phyloP scores from a whole-genome alignment of 2,329 filamentous ascomycete genomes.

The Trichoderma asperellum region DNA sequence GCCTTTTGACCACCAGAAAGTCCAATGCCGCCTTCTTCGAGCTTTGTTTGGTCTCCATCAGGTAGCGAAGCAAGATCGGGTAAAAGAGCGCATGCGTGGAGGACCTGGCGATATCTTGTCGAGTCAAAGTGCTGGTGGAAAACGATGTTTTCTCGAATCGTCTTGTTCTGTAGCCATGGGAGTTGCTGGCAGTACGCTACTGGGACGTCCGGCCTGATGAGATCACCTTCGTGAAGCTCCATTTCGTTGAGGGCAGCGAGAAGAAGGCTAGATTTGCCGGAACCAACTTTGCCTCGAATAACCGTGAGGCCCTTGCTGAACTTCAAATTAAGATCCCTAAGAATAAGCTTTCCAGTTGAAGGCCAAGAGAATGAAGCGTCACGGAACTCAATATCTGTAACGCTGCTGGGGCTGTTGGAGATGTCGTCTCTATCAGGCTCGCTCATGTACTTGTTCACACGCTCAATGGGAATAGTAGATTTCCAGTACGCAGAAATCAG shows the following conservation, averaged over 20 bases:
- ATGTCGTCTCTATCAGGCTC: slow-evolving; percentile 74
- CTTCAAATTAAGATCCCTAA: slow-evolving; percentile 51
- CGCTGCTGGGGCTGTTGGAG: slow-evolving; percentile 42
- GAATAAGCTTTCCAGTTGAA: slow-evolving; percentile 59
- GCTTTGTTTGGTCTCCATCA: slow-evolving; percentile 60
- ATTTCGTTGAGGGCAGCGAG: slow-evolving; percentile 65
- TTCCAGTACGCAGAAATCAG: slow-evolving; percentile 79
- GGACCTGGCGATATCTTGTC: slow-evolving; percentile 59
- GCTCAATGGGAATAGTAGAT: slow-evolving; percentile 77
- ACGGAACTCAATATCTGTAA: slow-evolving; percentile 55
- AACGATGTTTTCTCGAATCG: slow-evolving; percentile 66
- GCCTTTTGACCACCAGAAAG: slow-evolving; percentile 67
- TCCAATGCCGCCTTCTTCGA: slow-evolving; percentile 66
- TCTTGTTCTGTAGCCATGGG: slow-evolving; percentile 69
- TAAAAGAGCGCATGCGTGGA: slow-evolving; percentile 63
- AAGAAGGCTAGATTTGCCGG: slow-evolving; percentile 64
- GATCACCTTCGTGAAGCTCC: slow-evolving; percentile 63
- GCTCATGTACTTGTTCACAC: slow-evolving; percentile 84
- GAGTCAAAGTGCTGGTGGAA: slow-evolving; percentile 63
- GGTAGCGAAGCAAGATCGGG: slow-evolving; percentile 61
- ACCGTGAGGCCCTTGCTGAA: slow-evolving; percentile 58
- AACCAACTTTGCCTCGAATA: slow-evolving; percentile 62
- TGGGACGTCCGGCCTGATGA: slow-evolving; percentile 53
- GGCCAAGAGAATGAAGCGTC: slow-evolving; percentile 81
- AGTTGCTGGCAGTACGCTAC: slow-evolving; percentile 63